These are phyloP conservation scores for Penicillium thymicola DNA, from an alignment of 2,329 filamentous ascomycete genomes.

Conservation along the genomic window DNA sequence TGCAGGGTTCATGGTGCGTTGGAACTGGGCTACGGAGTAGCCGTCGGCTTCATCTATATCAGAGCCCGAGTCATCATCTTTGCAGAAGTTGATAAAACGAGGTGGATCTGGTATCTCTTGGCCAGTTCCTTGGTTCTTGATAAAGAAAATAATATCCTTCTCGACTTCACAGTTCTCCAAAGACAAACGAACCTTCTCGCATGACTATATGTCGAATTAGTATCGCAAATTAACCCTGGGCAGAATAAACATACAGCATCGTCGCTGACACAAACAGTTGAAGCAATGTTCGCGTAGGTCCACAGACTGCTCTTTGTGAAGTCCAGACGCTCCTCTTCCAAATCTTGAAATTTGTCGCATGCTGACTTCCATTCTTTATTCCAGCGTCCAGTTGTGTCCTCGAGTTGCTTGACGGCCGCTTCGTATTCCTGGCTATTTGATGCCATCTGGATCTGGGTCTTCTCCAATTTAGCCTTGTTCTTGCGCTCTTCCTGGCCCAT, in stretches of 20 bases:
- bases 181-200: slow-evolving; percentile 90
- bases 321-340: slow-evolving; percentile 94
- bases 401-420: slow-evolving; percentile 82
- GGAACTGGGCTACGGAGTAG: slow-evolving; percentile 95
- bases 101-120: slow-evolving; percentile 97
- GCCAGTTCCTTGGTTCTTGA: slow-evolving; percentile 82
- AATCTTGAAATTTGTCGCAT: slow-evolving; percentile 96
- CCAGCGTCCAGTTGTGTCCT: slow-evolving; percentile 94
- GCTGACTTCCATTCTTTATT: slow-evolving; percentile 98
- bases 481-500: slow-evolving; percentile 99
- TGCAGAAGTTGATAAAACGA: slow-evolving; percentile 98
- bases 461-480: slow-evolving; percentile 98
- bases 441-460: slow-evolving; percentile 94
- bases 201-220: slow-evolving; percentile 54
- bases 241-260: slow-evolving; percentile 59
- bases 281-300: slow-evolving; percentile 96
- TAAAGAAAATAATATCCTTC: slow-evolving; percentile 87
- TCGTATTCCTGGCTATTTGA: slow-evolving; percentile 92
- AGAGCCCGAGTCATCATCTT: slow-evolving; percentile 78
- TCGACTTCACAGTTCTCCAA: slow-evolving; percentile 96
- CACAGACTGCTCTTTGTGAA: slow-evolving; percentile 97
- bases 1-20: slow-evolving; percentile 88
- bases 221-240: neutral
- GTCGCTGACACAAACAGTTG: slow-evolving; percentile 95
- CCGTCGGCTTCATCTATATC: slow-evolving; percentile 88